Evolutionary conservation across 495 filamentous ascomycete species (phyloP).

Genomic region (Aspergillus hancockii): DNA sequence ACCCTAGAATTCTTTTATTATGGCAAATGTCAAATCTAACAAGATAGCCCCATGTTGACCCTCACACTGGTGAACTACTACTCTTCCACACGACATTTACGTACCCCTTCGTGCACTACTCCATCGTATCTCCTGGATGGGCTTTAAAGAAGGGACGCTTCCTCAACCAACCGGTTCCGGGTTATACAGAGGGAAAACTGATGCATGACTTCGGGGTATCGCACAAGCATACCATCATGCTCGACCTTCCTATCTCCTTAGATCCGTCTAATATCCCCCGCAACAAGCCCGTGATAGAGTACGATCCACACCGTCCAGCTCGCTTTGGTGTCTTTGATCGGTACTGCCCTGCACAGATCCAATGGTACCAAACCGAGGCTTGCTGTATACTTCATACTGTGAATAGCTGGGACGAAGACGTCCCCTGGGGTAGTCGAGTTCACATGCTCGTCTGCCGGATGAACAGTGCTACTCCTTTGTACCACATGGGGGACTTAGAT

Average conservation of each 20-base stretch:
- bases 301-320: slow-evolving; percentile 51
- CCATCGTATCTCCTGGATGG: slow-evolving; percentile 46
- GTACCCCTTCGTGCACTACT: slow-evolving; percentile 65
- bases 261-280: slow-evolving; percentile 56
- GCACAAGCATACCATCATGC: slow-evolving; percentile 56
- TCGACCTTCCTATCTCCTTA: slow-evolving; percentile 66
- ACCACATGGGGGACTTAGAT: slow-evolving; percentile 56
- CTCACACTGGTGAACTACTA: slow-evolving; percentile 58
- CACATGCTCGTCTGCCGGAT: slow-evolving; percentile 64
- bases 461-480: slow-evolving; percentile 59
- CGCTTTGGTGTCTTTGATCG: slow-evolving; percentile 66
- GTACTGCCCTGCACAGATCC: slow-evolving; percentile 49
- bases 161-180: slow-evolving; percentile 52
- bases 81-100: slow-evolving; percentile 62
- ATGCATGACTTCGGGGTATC: slow-evolving; percentile 75
- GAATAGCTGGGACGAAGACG: slow-evolving; percentile 58
- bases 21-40: not conserved
- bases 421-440: slow-evolving; percentile 31
- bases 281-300: slow-evolving; percentile 55
- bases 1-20: not conserved
- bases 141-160: slow-evolving; percentile 12
- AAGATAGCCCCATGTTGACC: slow-evolving; percentile 56
- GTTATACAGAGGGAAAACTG: slow-evolving; percentile 61
- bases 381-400: slow-evolving; percentile 70
- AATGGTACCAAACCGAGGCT: slow-evolving; percentile 64